A percentile compares a stretch with the other conserved stretches of the same genome.
These are phyloP conservation scores for Penicillium sp. DNA, from an alignment of 2,329 filamentous ascomycete species.

Conservation along the genomic window DNA sequence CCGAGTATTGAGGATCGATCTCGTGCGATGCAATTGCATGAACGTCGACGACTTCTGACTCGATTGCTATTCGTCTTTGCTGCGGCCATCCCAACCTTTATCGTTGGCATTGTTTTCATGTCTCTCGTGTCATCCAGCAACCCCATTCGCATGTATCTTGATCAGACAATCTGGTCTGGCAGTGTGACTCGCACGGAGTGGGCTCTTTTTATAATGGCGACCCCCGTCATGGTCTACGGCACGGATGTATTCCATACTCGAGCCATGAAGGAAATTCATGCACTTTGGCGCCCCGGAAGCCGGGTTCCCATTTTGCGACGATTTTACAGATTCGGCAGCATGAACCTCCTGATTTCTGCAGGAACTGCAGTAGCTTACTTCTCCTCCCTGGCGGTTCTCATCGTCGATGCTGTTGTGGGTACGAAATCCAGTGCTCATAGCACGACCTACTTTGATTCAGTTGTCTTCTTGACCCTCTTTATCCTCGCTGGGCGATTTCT, in stretches of 20 bases:
- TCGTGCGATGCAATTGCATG: constrained; percentile 66
- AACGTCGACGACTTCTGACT: constrained; percentile 65
- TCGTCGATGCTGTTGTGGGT: constrained; percentile 51
- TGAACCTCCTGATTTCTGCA: constrained; percentile 90
- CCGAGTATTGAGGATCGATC: constrained; percentile 82
- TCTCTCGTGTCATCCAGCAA: constrained; percentile 66
- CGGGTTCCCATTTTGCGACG: constrained; percentile 68
- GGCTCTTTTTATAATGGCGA: constrained; percentile 75
- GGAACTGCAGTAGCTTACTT: constrained; percentile 87
- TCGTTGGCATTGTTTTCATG: constrained; percentile 91
- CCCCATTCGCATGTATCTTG: constrained; percentile 61
- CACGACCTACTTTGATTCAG: constrained; percentile 82
- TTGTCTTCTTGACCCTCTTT: constrained; percentile 88
- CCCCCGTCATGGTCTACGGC: constrained; percentile 81
- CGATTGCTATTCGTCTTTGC: constrained; percentile 69
- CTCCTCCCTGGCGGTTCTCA: constrained; percentile 75
- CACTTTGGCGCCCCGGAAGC: constrained; percentile 75
- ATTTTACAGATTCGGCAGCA: constrained; percentile 92
- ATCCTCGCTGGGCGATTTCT: constrained; percentile 61
- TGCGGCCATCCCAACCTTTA: constrained; percentile 75
- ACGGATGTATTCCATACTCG: constrained; percentile 81
- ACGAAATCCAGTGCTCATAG: constrained; percentile 49
- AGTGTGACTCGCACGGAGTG: constrained; percentile 72
- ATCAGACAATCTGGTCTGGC: constrained; percentile 67
- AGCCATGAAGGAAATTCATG: constrained; percentile 72